phyloP scores from a whole-genome alignment of 2,329 filamentous ascomycete species.

The Colletotrichum echinochloae region DNA sequence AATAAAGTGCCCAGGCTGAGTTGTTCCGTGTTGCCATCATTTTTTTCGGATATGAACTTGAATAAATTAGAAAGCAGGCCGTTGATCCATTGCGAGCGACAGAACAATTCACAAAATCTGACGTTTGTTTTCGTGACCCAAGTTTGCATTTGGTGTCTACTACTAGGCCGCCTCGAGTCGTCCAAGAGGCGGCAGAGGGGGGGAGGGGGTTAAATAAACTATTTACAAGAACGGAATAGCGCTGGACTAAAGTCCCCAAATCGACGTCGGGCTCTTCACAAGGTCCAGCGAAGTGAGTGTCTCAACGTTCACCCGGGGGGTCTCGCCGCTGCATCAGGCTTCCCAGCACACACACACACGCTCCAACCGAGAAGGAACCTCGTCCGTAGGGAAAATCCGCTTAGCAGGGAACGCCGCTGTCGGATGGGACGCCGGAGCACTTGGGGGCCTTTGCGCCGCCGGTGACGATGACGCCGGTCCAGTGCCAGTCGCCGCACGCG shows the following conservation, averaged over 20 bases:
- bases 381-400: neutral
- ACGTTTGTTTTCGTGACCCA: neutral
- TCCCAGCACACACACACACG: too few relatives aligned
- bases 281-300: too few relatives aligned
- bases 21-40: neutral
- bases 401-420: conserved; percentile 35
- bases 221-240: conserved; percentile 30
- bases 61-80: neutral
- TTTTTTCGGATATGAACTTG: neutral
- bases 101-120: too few relatives aligned
- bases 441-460: conserved; percentile 59
- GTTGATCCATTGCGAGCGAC: neutral
- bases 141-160: too few relatives aligned
- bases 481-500: conserved; percentile 65
- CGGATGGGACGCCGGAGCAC: conserved; percentile 46
- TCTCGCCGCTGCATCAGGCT: too few relatives aligned
- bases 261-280: too few relatives aligned
- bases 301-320: too few relatives aligned
- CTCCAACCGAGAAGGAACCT: neutral
- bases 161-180: conserved; percentile 1
- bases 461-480: conserved; percentile 60
- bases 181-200: neutral
- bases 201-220: too few relatives aligned
- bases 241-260: conserved; percentile 28
- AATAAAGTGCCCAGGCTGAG: too few relatives aligned